phyloP scores from a whole-genome alignment of 2,329 filamentous ascomycete species.

The Fusarium nelsonii region DNA sequence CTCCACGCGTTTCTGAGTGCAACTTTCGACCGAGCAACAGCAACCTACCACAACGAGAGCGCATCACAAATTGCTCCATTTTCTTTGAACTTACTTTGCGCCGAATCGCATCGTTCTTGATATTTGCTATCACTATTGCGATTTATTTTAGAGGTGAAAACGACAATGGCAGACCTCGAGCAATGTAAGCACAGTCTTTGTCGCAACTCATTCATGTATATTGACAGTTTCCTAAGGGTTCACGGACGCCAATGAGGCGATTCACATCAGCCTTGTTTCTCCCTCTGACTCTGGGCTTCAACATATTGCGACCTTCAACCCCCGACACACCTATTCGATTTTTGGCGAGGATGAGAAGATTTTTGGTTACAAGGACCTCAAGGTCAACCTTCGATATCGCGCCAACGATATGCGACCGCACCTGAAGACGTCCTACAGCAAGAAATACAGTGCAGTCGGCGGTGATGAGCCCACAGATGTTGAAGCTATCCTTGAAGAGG shows the following conservation, averaged over 20 bases:
- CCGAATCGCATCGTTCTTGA: slow-evolving; percentile 9
- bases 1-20: slow-evolving; percentile 27
- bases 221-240: slow-evolving; percentile 62
- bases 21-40: slow-evolving; percentile 24
- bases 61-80: slow-evolving; percentile 18
- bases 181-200: slow-evolving; percentile 50
- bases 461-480: slow-evolving; percentile 79
- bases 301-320: slow-evolving; percentile 78
- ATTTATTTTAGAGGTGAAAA: neutral
- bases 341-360: slow-evolving; percentile 95
- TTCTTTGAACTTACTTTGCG: neutral
- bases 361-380: slow-evolving; percentile 87
- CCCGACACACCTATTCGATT: slow-evolving; percentile 89
- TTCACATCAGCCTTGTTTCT: slow-evolving; percentile 70
- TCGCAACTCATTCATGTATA: slow-evolving; percentile 3
- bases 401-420: slow-evolving; percentile 82
- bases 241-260: slow-evolving; percentile 70
- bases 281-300: slow-evolving; percentile 64
- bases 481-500: slow-evolving; percentile 70
- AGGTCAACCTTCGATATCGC: slow-evolving; percentile 77
- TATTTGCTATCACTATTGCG: neutral
- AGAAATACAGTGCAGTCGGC: slow-evolving; percentile 76
- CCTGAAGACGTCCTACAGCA: slow-evolving; percentile 76
- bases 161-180: slow-evolving; percentile 51
- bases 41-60: slow-evolving; percentile 15